Percentiles rank a stretch among this genome's conserved stretches.
phyloP scores from a whole-genome alignment of 1,139 yeast genomes.

The Pichia sp. region DNA sequence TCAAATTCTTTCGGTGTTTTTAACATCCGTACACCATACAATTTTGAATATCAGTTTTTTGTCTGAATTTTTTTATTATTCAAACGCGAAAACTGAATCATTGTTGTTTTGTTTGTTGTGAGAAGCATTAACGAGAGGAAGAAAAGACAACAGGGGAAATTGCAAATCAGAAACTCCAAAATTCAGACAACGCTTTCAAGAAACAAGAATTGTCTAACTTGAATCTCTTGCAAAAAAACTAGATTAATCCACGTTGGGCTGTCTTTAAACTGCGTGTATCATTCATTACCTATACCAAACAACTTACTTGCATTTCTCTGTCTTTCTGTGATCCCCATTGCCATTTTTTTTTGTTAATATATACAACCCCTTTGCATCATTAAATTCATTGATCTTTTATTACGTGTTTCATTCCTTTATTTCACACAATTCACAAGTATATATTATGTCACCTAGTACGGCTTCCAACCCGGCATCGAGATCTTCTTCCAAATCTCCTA shows the following conservation, averaged over 20 bases:
- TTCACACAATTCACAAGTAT: neutral
- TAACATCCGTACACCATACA: too few species aligned
- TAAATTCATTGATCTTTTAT: neutral
- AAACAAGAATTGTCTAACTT: neutral
- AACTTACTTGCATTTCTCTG: neutral
- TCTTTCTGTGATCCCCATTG: neutral
- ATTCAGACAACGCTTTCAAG: neutral
- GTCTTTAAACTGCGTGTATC: neutral
- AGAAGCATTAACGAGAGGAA: too few species aligned
- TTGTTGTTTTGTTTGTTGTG: too few species aligned
- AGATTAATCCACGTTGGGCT: neutral
- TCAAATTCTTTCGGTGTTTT: too few species aligned
- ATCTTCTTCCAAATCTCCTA: conserved; percentile 11
- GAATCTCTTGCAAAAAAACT: neutral
- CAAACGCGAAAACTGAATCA: too few species aligned
- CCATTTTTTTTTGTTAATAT: neutral
- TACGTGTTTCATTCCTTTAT: neutral
- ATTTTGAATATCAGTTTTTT: too few species aligned
- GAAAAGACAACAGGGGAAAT: neutral
- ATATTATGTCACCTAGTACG: neutral
- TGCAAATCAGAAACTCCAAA: neutral
- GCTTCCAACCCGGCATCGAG: neutral
- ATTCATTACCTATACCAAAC: neutral
- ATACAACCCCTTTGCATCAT: neutral
- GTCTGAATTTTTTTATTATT: too few species aligned